Evolutionary conservation across 2,329 filamentous ascomycete genomes (phyloP).

Genomic region (Pezicula rhizophila): DNA sequence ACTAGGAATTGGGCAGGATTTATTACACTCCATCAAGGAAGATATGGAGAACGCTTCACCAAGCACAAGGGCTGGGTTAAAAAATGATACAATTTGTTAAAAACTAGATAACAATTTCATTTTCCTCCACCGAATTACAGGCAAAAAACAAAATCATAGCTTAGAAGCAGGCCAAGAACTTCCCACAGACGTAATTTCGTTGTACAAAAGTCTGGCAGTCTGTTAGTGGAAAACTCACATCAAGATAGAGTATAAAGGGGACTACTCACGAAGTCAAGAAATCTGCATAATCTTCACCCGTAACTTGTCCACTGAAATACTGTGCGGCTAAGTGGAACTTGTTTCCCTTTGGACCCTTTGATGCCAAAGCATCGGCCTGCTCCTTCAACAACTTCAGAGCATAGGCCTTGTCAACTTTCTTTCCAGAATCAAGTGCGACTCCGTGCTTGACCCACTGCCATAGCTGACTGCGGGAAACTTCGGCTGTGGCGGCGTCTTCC

Average conservation of each 20-base stretch:
- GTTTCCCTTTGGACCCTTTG: slow-evolving; percentile 77
- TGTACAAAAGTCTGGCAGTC: slow-evolving; percentile 65
- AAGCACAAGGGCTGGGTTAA: too few relatives aligned
- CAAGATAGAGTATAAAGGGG: slow-evolving; percentile 6
- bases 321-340: slow-evolving; percentile 86
- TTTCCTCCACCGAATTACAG: background rate
- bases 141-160: slow-evolving; percentile 14
- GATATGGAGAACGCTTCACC: too few relatives aligned
- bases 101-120: slow-evolving; percentile 8
- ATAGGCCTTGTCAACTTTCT: slow-evolving; percentile 89
- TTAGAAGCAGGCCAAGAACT: slow-evolving; percentile 26
- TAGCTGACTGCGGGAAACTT: slow-evolving; percentile 88
- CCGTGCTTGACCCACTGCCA: slow-evolving; percentile 88
- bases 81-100: slow-evolving; percentile 2
- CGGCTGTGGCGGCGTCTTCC: slow-evolving; percentile 96
- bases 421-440: slow-evolving; percentile 76
- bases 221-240: slow-evolving; percentile 11
- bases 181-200: slow-evolving; percentile 76
- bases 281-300: slow-evolving; percentile 95
- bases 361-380: slow-evolving; percentile 67
- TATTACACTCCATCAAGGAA: too few relatives aligned
- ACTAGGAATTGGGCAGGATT: too few relatives aligned
- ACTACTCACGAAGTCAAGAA: slow-evolving; percentile 75
- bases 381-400: slow-evolving; percentile 82
- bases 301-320: slow-evolving; percentile 90